These are phyloP conservation scores for Thielaviopsis cerberus DNA, from an alignment of 2,329 filamentous ascomycete genomes.

Conservation along the genomic window DNA sequence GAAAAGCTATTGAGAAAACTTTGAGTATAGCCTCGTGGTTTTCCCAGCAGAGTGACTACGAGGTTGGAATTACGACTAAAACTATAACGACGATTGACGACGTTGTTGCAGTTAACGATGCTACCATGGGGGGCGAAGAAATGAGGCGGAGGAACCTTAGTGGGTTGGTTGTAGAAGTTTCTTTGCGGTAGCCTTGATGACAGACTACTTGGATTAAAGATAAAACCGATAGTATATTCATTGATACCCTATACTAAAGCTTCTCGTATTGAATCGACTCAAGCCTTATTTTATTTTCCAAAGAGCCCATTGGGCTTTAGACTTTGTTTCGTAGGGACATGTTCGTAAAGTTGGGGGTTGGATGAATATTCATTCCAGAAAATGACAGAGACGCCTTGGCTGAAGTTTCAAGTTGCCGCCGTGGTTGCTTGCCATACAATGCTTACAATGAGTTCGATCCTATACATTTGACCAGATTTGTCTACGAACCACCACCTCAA, in stretches of 20 bases:
- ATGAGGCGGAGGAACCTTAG: conserved; percentile 31
- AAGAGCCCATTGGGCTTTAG: too few relatives aligned
- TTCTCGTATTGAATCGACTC: not conserved
- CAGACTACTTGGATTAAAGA: not conserved
- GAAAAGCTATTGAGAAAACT: conserved; percentile 46
- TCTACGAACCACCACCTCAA: not conserved
- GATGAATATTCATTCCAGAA: not conserved
- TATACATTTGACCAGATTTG: not conserved
- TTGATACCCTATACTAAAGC: not conserved
- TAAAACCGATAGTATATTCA: not conserved
- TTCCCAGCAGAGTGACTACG: conserved; percentile 14
- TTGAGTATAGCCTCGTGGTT: conserved; percentile 47
- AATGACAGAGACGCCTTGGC: not conserved
- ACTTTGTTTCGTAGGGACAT: not conserved
- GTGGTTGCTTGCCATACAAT: not conserved
- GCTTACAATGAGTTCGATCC: not conserved
- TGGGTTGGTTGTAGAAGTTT: conserved; percentile 30
- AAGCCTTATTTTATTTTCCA: too few relatives aligned
- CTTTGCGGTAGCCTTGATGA: conserved; percentile 22
- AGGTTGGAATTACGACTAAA: conserved; percentile 42
- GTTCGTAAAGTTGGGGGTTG: not conserved
- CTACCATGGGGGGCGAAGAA: conserved; percentile 20
- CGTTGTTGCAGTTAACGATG: conserved; percentile 27
- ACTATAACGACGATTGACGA: conserved; percentile 52
- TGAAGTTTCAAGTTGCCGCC: not conserved